Conservation (phyloP, 225 moss, liverwort and hornwort genomes). For the Bryum argenteum region DNA sequence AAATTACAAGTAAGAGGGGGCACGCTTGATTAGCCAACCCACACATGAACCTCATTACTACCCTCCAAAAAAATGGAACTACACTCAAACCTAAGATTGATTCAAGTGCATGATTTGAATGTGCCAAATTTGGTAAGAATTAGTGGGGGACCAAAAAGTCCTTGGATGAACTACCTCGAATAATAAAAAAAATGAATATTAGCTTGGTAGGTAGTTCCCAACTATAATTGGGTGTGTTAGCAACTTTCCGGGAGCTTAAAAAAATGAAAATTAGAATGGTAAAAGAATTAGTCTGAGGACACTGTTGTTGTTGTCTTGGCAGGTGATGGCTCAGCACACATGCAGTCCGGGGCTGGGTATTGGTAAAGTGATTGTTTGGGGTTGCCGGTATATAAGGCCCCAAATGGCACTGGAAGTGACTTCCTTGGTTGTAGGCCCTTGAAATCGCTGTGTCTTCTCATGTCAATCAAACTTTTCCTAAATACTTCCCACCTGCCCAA, state of each 20-base stretch:
- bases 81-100: not conserved
- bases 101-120: no score
- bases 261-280: not conserved
- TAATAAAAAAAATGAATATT: no score
- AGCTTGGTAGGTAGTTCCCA: no score
- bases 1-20: conserved; percentile 57
- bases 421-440: conserved; percentile 56
- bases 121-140: no score
- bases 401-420: conserved; percentile 28
- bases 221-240: not conserved
- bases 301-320: not conserved
- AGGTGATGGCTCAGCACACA: conserved; percentile 58
- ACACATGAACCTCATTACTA: conserved; percentile 23
- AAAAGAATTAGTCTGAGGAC: not conserved
- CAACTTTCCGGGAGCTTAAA: no score
- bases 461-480: conserved; percentile 45
- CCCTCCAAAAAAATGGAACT: conserved; percentile 2
- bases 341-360: conserved; percentile 61
- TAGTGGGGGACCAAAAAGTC: no score
- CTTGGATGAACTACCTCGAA: no score
- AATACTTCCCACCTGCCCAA: conserved; percentile 52
- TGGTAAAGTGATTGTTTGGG: conserved; percentile 64
- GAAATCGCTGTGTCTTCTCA: conserved; percentile 56
- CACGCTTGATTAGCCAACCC: conserved; percentile 33
- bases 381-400: not conserved